These are phyloP conservation scores for Stachybotrys echinatus DNA, from an alignment of 2,329 filamentous ascomycete species.

Conservation along the genomic window DNA sequence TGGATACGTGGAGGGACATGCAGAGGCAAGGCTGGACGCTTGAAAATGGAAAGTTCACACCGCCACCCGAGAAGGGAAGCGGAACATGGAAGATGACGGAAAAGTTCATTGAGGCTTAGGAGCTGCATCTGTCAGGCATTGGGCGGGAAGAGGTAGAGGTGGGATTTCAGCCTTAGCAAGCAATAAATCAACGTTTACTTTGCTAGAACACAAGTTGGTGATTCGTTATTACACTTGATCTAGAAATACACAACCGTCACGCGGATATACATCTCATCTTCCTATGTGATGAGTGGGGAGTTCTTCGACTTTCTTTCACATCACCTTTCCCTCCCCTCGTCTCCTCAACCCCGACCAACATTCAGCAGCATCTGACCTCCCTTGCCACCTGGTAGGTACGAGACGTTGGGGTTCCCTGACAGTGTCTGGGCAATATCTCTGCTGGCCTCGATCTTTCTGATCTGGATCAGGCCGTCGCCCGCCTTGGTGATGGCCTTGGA, in stretches of 20 bases:
- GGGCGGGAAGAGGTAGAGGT: neutral
- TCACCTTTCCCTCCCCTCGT: slow-evolving; percentile 10
- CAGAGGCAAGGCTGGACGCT: slow-evolving; percentile 63
- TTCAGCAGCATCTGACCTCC: slow-evolving; percentile 50
- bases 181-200: neutral
- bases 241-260: slow-evolving; percentile 30
- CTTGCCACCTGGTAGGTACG: slow-evolving; percentile 80
- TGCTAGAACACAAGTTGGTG: neutral
- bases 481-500: slow-evolving; percentile 88
- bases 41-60: slow-evolving; percentile 40
- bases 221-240: neutral
- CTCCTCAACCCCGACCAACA: slow-evolving; percentile 35
- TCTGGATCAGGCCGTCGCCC: slow-evolving; percentile 90
- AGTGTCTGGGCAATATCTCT: slow-evolving; percentile 92
- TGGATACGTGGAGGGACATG: slow-evolving; percentile 64
- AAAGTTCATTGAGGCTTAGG: slow-evolving; percentile 28
- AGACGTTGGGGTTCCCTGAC: slow-evolving; percentile 87
- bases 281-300: slow-evolving; percentile 27
- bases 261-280: slow-evolving; percentile 17
- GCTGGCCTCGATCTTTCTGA: slow-evolving; percentile 94
- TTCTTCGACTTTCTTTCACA: slow-evolving; percentile 15
- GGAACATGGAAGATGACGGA: slow-evolving; percentile 26
- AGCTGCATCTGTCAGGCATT: neutral
- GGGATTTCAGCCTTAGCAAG: neutral
- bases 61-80: slow-evolving; percentile 21